Evolutionary conservation across 495 filamentous ascomycete species (phyloP), one percentile per base, ranked within the genome.

Genomic region (Jackrogersella multiformis): DNA sequence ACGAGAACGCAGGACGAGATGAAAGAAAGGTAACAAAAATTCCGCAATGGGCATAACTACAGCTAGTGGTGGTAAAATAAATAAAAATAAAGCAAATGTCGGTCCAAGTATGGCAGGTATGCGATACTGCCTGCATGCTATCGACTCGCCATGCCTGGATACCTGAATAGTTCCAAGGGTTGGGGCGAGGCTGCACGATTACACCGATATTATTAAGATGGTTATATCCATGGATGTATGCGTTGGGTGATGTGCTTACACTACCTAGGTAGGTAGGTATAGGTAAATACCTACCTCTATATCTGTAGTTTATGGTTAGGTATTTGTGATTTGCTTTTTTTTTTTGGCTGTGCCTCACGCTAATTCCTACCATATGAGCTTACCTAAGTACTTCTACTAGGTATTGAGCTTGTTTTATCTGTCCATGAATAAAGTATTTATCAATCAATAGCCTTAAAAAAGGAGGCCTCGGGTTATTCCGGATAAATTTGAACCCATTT

Each of bases 81-180:
- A 62, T n/a, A n/a, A n/a, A n/a, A n/a, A n/a, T n/a, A 59, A 56
- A 56, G 56, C 24, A 69, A 56, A 56, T 42, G 13, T 34, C 18
- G 7, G 16, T 58, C 42, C 35, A 4, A 64, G 42, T 69, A 49
- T 45, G 53, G 56, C 35, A 69, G 39, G 55, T 56, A 60, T 36
- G 34, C 59, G 36, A 57, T 56, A 56, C 49, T 23, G 23, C 51
- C 32, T 69, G 56, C 56, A 69, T 69, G 60, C 60, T 48, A 64
- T 64, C 54, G 36, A 30, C 24, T 42, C 16, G 30, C 30, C 48
- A 55, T 63, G 26, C 16, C 18, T 16, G 16, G 41, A 10, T 23
- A 23, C 41, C 41, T 44, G 23, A 16, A 42, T 42, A n/a, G n/a
- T n/a, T n/a, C n/a, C 20, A 18, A 15, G 26, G 41, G 18, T 60